A percentile compares a stretch with the other conserved stretches of the same genome.
Conservation (phyloP, 768 basidiomycete species). For the Macrolepiota albuminosa region DNA sequence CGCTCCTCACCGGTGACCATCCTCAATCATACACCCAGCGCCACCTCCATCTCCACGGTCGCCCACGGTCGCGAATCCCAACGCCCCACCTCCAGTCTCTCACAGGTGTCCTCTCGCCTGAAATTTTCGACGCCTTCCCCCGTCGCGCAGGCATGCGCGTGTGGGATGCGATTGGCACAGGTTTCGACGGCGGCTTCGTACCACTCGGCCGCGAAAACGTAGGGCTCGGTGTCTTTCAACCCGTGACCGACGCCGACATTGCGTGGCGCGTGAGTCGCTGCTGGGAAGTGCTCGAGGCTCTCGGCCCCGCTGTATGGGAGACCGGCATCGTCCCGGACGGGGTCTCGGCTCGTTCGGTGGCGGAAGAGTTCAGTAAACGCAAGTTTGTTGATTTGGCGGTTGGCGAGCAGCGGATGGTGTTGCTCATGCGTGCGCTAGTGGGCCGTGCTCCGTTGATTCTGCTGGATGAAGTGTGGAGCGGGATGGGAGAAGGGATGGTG, state of each 20-base stretch:
- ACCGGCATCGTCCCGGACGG: background rate
- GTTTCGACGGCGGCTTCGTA: slow-evolving; percentile 84
- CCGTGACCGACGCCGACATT: slow-evolving; percentile 25
- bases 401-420: slow-evolving; percentile 74
- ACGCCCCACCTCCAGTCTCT: slow-evolving; percentile 61
- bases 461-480: slow-evolving; percentile 90
- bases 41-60: slow-evolving; percentile 37
- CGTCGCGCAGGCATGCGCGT: slow-evolving; percentile 61
- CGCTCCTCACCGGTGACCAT: slow-evolving; percentile 90
- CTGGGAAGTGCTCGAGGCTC: slow-evolving; percentile 54
- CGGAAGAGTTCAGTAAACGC: slow-evolving; percentile 40
- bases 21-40: slow-evolving; percentile 87
- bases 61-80: slow-evolving; percentile 56
- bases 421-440: slow-evolving; percentile 86
- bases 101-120: slow-evolving; percentile 83
- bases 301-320: slow-evolving; percentile 58
- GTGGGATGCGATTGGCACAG: slow-evolving; percentile 80
- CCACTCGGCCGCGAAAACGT: slow-evolving; percentile 39
- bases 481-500: slow-evolving; percentile 84
- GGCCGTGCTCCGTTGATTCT: slow-evolving; percentile 69
- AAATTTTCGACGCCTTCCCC: slow-evolving; percentile 90
- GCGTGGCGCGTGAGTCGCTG: slow-evolving; percentile 33
- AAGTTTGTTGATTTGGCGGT: slow-evolving; percentile 63
- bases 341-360: slow-evolving; percentile 3
- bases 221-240: slow-evolving; percentile 39